Percentiles rank a stretch among this genome's conserved stretches.
phyloP scores from a whole-genome alignment of 331 rosid species.

The Cydonia oblonga region DNA sequence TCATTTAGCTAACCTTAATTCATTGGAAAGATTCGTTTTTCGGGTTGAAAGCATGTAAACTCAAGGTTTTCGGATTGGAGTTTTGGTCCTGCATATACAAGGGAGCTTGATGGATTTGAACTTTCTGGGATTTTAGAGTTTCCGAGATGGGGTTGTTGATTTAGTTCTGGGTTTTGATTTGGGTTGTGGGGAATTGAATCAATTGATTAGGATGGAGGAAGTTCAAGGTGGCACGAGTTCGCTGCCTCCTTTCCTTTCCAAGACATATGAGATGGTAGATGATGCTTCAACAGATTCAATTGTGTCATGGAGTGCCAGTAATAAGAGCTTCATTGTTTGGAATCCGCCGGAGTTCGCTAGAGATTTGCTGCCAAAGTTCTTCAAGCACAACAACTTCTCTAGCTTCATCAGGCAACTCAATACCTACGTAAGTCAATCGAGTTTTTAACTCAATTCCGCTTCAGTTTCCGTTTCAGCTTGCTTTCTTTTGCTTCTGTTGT shows the following conservation, averaged over 20 bases:
- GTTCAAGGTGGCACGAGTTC: conserved; percentile 43
- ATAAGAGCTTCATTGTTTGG: conserved; percentile 71
- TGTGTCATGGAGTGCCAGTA: conserved; percentile 62
- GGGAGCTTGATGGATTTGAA: too few species aligned
- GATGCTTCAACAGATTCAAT: conserved; percentile 50
- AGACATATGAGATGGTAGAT: conserved; percentile 84
- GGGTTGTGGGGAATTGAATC: conserved; percentile 7
- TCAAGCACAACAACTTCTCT: conserved; percentile 86
- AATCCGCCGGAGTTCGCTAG: conserved; percentile 57
- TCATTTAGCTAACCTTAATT: not conserved
- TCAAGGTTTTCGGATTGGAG: not conserved
- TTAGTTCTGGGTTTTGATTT: conserved; percentile 6
- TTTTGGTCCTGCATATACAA: not conserved
- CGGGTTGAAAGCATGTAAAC: not conserved
- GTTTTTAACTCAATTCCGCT: not conserved
- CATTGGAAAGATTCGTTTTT: not conserved
- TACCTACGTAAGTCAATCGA: conserved; percentile 62
- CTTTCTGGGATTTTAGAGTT: not conserved
- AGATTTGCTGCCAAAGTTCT: conserved; percentile 58
- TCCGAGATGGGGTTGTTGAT: conserved; percentile 7
- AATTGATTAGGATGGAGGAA: conserved; percentile 54
- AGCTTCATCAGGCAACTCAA: conserved; percentile 92
- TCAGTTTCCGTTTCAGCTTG: not conserved
- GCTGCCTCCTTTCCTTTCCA: conserved; percentile 65
- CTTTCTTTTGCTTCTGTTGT: not conserved